Evolutionary conservation across 805 yeast species (phyloP), one percentile per base, ranked within the genome.

Genomic region (Schizosaccharomyces lindneri): DNA sequence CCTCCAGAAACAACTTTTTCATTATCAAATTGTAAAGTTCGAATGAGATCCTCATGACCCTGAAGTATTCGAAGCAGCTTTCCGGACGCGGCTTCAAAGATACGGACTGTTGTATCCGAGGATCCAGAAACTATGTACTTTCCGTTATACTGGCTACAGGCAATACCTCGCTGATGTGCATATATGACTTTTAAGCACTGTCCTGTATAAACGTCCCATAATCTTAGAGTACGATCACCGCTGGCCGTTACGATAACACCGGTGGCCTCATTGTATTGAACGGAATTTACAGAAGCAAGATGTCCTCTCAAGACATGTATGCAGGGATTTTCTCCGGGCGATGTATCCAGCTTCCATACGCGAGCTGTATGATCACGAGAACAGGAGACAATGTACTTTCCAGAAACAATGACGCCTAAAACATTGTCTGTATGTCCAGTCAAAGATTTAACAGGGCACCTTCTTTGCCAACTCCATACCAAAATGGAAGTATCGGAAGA

Each of bases 1-100:
- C 72, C 67, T 39, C 71, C 74, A 5, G 74, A 69, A 4, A 72
- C 66, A 21, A 72, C 69, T 64, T 55, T 59, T 62, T 66, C 59
- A 61, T 59, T 62, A 55, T 66, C 61, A 17, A 67, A 65, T 60
- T 67, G 67, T 21, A 72, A 63, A 5, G 74, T 67, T 70, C 90
- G 89, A 11, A 89, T 93, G 69, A 87, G 90, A 1, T 88, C 89
- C 61, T 82, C 80, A 70, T 89, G 97, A 2, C 95, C 95, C 55
- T 72, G 72, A 71, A 86, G 84, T 1, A 81, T 79, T 61, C 80
- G 76, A 17, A 85, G 67, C 70, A 95, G 85, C 65, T 79, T 78
- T 67, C 88, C 86, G 5, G 84, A 81, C 61, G 78, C 75, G 62
- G 85, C 73, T 69, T 87, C 90, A 27, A 63, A 55, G 11, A 61